A percentile compares a stretch with the other conserved stretches of the same genome.
phyloP scores from a whole-genome alignment of 2,329 filamentous ascomycete genomes.

The Ophiosphaerella narmari region DNA sequence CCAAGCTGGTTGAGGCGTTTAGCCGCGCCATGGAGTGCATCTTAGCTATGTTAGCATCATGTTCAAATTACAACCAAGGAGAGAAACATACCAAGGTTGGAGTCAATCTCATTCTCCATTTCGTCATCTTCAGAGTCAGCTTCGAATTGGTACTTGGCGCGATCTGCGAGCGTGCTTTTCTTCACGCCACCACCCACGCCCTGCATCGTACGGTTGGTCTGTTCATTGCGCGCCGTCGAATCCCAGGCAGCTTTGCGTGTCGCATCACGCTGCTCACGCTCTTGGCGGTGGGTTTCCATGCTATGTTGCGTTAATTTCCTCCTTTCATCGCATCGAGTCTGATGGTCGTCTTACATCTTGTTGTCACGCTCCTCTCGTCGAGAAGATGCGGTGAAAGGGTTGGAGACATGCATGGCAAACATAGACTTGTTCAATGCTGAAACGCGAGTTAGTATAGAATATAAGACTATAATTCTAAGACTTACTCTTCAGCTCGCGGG shows the following conservation, averaged over 20 bases:
- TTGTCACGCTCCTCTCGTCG: slow-evolving; percentile 60
- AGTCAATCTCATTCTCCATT: slow-evolving; percentile 61
- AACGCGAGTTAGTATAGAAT: background rate
- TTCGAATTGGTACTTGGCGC: slow-evolving; percentile 43
- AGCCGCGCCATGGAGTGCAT: slow-evolving; percentile 64
- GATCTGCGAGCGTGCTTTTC: slow-evolving; percentile 36
- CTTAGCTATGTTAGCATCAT: slow-evolving; percentile 24
- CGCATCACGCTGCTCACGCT: slow-evolving; percentile 61
- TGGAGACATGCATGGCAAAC: slow-evolving; percentile 77
- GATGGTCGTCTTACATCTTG: slow-evolving; percentile 62
- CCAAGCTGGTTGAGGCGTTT: slow-evolving; percentile 74
- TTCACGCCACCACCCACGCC: slow-evolving; percentile 15
- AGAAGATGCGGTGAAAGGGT: slow-evolving; percentile 66
- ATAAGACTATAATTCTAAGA: background rate
- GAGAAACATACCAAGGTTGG: slow-evolving; percentile 50
- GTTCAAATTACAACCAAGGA: background rate
- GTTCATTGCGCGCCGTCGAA: slow-evolving; percentile 30
- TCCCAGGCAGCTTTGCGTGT: slow-evolving; percentile 59
- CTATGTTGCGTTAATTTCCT: slow-evolving; percentile 51
- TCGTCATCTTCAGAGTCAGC: slow-evolving; percentile 59
- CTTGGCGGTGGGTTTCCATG: slow-evolving; percentile 65
- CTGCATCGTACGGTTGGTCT: slow-evolving; percentile 19
- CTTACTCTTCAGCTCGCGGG: slow-evolving; percentile 74
- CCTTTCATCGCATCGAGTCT: slow-evolving; percentile 49
- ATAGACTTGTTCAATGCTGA: slow-evolving; percentile 77